Evolutionary conservation across 495 filamentous ascomycete species (phyloP).

Genomic region (Sordaria brevicollis): DNA sequence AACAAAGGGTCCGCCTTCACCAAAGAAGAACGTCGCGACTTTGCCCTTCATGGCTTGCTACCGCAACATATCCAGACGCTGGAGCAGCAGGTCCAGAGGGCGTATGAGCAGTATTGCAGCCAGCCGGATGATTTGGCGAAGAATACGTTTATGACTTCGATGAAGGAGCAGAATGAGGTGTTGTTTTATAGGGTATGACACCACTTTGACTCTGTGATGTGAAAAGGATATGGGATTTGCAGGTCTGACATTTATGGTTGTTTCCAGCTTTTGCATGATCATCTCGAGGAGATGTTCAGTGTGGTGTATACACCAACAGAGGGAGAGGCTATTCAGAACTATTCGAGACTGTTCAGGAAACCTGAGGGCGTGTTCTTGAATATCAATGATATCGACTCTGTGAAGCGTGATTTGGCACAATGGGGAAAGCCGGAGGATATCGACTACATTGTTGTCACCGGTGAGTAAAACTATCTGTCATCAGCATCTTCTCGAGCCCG

Average conservation of each 20-base stretch:
- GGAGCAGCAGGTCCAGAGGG: conserved; percentile 67
- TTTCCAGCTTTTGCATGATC: conserved; percentile 33
- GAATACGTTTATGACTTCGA: conserved; percentile 77
- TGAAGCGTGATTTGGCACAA: conserved; percentile 52
- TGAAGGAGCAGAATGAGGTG: conserved; percentile 79
- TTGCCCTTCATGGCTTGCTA: conserved; percentile 61
- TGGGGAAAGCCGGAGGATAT: conserved; percentile 66
- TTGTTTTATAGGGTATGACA: conserved; percentile 54
- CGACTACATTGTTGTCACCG: conserved; percentile 83
- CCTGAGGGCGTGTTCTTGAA: conserved; percentile 61
- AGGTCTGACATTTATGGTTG: background rate
- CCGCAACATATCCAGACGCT: conserved; percentile 65
- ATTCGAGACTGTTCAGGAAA: conserved; percentile 64
- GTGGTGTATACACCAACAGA: conserved; percentile 88
- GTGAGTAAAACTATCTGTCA: conserved; percentile 19
- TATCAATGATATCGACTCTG: conserved; percentile 44
- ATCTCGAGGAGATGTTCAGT: conserved; percentile 69
- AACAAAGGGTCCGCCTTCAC: conserved; percentile 82
- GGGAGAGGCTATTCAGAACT: conserved; percentile 83
- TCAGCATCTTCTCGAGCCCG: background rate
- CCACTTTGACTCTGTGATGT: background rate
- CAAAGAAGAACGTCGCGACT: conserved; percentile 52
- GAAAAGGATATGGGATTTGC: background rate
- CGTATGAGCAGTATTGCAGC: conserved; percentile 68
- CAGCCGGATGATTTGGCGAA: conserved; percentile 55